Base-by-base conservation (phyloP, 129 eudicot species). In the Glebionis coronaria region DNA sequence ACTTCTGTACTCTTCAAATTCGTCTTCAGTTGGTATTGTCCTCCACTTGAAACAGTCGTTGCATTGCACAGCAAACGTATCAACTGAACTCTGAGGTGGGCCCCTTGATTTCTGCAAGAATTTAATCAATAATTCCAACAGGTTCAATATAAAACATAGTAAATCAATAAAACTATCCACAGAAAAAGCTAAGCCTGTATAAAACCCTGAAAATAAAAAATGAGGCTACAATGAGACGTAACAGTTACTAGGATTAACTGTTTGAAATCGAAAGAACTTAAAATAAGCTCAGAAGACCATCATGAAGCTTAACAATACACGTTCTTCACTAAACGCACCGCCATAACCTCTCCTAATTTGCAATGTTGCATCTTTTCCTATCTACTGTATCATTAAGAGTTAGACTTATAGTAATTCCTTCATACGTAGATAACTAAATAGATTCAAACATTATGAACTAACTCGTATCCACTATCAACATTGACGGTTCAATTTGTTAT, bases 31-130 rank as follows among this genome's bases (percentile, higher is more conserved):
- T n/a, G 75, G 65, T 18, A 91, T 56, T 2, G 67, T 49, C 79
- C 98, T 88, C 98, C 96, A 92, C 28, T 92, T 92, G 61, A 77
- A 70, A 80, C 98, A 92, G 54, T 78, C 79, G 61, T 70, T 82
- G 52, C 95, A 92, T 63, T 92, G 98, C 51, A 74, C 96, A 19
- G 84, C 91, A 79, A 73, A 84, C 3, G 71, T 50, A 60, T 77
- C 73, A 8, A 75, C 70, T 0, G 78, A 70, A 49, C 76, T 53
- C 29, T 66, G 57, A 2, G 78, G 75, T 9, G 77, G 74, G n/a
- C 58, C 67, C 49, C 68, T 66, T 12, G 53, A 35, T 60, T 63
- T 82, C 81, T 78, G 62, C 78, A 71, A n/a, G 19, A 61, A 27
- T 53, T 63, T 13, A 19, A 25, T 9, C 29, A 44, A 20, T 3